Conservation (phyloP, 768 basidiomycete species). For the Holtermanniella nyarrowii region DNA sequence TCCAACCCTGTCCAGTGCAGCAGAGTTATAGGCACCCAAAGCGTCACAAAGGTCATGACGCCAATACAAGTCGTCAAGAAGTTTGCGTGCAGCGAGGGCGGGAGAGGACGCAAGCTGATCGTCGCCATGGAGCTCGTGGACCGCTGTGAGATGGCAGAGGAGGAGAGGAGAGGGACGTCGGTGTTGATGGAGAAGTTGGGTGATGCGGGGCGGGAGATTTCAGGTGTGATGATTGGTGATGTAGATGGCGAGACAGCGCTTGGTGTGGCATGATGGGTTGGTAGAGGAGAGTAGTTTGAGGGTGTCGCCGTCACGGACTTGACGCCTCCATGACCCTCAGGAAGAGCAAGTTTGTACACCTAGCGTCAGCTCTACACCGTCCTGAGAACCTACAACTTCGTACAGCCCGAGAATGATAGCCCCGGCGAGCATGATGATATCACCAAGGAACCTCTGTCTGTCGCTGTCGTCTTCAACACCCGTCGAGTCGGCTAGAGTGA, state of each 20-base stretch:
- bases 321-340: conserved; percentile 31
- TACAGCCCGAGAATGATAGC: conserved; percentile 37
- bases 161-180: not conserved
- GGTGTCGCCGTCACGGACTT: not conserved
- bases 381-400: conserved; percentile 19
- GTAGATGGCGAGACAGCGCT: not conserved
- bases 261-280: not conserved
- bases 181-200: not conserved
- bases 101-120: conserved; percentile 42
- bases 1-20: conserved; percentile 60
- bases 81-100: conserved; percentile 78
- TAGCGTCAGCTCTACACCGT: not conserved
- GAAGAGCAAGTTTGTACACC: conserved; percentile 37
- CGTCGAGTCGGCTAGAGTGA: conserved; percentile 57
- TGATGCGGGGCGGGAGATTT: not conserved
- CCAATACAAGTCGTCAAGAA: conserved; percentile 72
- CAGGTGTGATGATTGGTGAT: not conserved
- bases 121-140: not conserved
- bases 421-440: conserved; percentile 37
- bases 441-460: conserved; percentile 22
- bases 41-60: conserved; percentile 55
- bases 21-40: conserved; percentile 72
- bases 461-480: conserved; percentile 41
- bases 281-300: conserved; percentile 11
- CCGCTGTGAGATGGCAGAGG: not conserved